These are phyloP conservation scores for Fusarium napiforme DNA, from an alignment of 2,329 filamentous ascomycete species.

Conservation along the genomic window DNA sequence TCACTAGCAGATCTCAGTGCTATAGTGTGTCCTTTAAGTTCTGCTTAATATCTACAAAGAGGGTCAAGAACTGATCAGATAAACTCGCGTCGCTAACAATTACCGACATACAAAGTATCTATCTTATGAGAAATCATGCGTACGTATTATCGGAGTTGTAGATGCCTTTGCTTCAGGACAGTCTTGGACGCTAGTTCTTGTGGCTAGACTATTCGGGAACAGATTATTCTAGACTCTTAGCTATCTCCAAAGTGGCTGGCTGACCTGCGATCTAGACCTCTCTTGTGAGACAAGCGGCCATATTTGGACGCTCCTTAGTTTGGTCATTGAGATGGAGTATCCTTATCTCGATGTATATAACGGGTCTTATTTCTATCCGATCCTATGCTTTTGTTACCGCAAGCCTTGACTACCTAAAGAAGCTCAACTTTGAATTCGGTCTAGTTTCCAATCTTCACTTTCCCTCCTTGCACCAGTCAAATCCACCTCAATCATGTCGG, in stretches of 20 bases:
- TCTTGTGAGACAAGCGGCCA: background rate
- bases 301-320: too few species aligned
- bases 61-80: background rate
- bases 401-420: too few species aligned
- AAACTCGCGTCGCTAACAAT: accelerated
- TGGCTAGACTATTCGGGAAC: background rate
- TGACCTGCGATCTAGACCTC: background rate
- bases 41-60: background rate
- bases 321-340: accelerated
- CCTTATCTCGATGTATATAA: background rate
- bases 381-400: too few species aligned
- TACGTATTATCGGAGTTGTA: too few species aligned
- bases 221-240: background rate
- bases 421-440: too few species aligned
- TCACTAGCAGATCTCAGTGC: background rate
- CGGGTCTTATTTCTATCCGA: too few species aligned
- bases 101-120: accelerated
- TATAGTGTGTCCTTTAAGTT: accelerated
- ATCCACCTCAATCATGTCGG: background rate
- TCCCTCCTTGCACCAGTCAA: accelerated
- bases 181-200: background rate
- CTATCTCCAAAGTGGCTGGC: background rate
- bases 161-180: too few species aligned
- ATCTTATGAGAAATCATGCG: background rate
- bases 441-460: too few species aligned